Conservation (phyloP, 129 eudicot genomes). For the Cynara cardunculus region DNA sequence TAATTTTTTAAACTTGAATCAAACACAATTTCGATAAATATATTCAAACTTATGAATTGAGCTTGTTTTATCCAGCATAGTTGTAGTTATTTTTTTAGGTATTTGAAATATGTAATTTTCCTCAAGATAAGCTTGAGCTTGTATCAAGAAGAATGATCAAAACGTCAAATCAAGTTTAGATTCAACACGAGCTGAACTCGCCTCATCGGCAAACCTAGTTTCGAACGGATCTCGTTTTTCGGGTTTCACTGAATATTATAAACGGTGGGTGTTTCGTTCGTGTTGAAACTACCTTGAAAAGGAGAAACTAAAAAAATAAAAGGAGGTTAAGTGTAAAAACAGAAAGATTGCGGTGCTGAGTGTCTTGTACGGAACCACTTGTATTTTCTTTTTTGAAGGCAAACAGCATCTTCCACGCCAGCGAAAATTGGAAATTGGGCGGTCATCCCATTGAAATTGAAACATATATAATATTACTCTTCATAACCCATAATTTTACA, state of each 20-base stretch:
- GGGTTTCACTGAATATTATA: background rate
- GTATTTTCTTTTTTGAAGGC: background rate
- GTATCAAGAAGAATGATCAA: too few species aligned
- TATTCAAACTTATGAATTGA: background rate
- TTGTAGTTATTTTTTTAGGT: too few species aligned
- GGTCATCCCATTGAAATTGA: constrained; percentile 26
- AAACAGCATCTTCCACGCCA: constrained; percentile 21
- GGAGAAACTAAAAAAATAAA: background rate
- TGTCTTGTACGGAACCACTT: constrained; percentile 15
- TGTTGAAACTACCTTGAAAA: background rate
- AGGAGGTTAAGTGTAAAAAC: constrained; percentile 17
- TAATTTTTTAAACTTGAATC: too few species aligned
- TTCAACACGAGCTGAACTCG: background rate
- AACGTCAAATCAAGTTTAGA: background rate
- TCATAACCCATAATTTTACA: background rate
- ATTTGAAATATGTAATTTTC: too few species aligned
- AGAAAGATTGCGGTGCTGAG: constrained; percentile 12
- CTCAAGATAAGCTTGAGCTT: background rate
- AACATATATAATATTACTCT: too few species aligned
- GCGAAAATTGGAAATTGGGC: constrained; percentile 15
- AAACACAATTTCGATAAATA: background rate
- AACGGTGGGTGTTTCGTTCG: background rate
- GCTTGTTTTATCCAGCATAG: too few species aligned
- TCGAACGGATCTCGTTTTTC: too few species aligned
- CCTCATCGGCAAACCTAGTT: too few species aligned